Conservation (phyloP, 2,329 filamentous ascomycete species). For the Geosmithia putterillii region DNA sequence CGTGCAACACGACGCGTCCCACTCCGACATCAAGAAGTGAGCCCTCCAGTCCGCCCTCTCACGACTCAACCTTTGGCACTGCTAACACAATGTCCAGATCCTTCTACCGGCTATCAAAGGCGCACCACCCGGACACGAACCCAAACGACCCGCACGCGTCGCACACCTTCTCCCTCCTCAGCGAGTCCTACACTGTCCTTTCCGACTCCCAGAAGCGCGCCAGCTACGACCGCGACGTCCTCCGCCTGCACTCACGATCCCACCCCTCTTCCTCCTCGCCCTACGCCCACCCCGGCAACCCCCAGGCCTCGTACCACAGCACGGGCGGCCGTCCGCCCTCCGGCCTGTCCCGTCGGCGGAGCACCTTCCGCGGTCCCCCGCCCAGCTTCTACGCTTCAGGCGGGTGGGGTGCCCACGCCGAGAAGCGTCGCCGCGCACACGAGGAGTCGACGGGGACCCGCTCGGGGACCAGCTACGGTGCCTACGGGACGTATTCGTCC, state of each 20-base stretch:
- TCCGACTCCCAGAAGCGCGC: conserved; percentile 61
- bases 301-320: conserved; percentile 40
- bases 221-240: conserved; percentile 65
- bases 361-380: conserved; percentile 72
- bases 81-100: conserved; percentile 27
- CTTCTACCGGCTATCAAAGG: conserved; percentile 87
- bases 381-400: conserved; percentile 79
- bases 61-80: background rate
- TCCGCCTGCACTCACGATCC: conserved; percentile 24
- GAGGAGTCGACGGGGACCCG: conserved; percentile 24
- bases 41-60: conserved; percentile 3
- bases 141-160: conserved; percentile 59
- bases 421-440: conserved; percentile 44
- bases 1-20: conserved; percentile 56
- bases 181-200: conserved; percentile 72
- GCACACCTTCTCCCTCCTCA: conserved; percentile 69
- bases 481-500: background rate
- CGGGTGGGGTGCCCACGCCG: conserved; percentile 57
- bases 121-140: conserved; percentile 88
- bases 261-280: conserved; percentile 9
- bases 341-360: conserved; percentile 65
- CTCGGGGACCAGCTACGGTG: conserved; percentile 2
- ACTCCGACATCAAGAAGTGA: conserved; percentile 75
- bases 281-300: conserved; percentile 7
- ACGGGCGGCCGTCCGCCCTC: conserved; percentile 68